phyloP scores from a whole-genome alignment of 495 filamentous ascomycete species.

The Neurospora pannonica region DNA sequence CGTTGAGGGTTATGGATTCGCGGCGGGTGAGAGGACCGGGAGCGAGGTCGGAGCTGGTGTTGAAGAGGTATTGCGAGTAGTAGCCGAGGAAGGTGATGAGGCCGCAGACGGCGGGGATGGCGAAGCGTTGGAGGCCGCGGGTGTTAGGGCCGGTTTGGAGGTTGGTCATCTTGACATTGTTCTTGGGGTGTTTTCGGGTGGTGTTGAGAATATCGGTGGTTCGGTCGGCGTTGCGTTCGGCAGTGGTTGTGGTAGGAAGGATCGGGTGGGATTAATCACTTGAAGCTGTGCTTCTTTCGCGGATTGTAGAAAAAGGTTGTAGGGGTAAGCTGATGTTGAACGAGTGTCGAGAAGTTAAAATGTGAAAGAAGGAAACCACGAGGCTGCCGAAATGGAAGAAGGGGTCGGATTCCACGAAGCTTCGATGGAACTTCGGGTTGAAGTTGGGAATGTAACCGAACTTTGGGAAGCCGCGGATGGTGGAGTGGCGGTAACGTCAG shows the following conservation, averaged over 20 bases:
- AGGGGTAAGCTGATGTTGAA: background rate
- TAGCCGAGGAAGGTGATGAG: conserved; percentile 77
- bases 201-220: background rate
- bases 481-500: background rate
- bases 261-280: background rate
- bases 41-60: conserved; percentile 46
- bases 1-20: conserved; percentile 65
- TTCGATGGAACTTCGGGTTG: background rate
- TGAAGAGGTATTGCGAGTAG: conserved; percentile 73
- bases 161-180: conserved; percentile 9
- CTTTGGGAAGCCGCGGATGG: background rate
- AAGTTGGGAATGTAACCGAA: background rate
- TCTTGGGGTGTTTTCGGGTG: background rate
- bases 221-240: background rate
- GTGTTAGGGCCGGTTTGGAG: conserved; percentile 19
- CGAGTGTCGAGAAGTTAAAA: background rate
- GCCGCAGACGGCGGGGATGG: conserved; percentile 55
- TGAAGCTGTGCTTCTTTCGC: background rate
- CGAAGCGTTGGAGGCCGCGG: conserved; percentile 37
- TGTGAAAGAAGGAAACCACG: background rate
- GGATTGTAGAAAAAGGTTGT: background rate
- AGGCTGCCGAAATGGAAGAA: background rate
- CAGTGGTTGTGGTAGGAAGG: background rate
- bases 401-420: background rate
- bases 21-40: conserved; percentile 53